Evolutionary conservation across 2,329 filamentous ascomycete genomes (phyloP), one percentile per base, ranked within the genome.

Genomic region (Xylaria digitata): DNA sequence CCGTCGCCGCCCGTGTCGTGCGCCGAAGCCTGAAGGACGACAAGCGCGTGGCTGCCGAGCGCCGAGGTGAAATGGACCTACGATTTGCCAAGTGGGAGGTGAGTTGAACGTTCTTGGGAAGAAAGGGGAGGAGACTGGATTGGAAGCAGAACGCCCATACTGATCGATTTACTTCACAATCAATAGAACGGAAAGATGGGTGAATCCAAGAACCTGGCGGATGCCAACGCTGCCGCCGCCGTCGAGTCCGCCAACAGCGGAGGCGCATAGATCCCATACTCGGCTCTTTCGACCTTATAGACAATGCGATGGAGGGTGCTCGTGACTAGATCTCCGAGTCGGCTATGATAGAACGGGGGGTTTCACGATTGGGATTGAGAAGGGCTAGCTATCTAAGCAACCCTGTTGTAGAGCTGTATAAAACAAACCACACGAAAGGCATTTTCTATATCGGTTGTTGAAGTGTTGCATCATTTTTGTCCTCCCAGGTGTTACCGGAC

Each of bases 1-100:
- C 94, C 80, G 89, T 99, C 84, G 94, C 96, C 79, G 90, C 94
- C 83, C 94, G 94, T 83, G 92, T 93, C 80, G 92, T 99, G 82
- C 96, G 96, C 85, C 92, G 93, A 82, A 97, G 94, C 81, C 87
- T 99, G 82, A 97, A 98, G 88, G 96, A 99, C 79, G 93, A 96
- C 66, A 91, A 94, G 86, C 90, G 96, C 84, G 82, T 97, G 74
- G 81, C 81, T 74, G 94, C 94, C 72, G 96, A 98, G 89, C 91
- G 93, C 80, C 90, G 96, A 80, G 94, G 94, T 79, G 89, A 94
- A 82, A 91, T 90, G 83, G 95, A 98, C 63, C 83, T 99, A 76
- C 90, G 90, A 82, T 96, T 97, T 78, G 86, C 93, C 75, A 96
- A 95, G 88, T 99, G 96, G 96, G 86, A 93, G 89, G 96, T 99